phyloP scores from a whole-genome alignment of 2,329 filamentous ascomycete genomes.

The Paracoccidioides lutzii region DNA sequence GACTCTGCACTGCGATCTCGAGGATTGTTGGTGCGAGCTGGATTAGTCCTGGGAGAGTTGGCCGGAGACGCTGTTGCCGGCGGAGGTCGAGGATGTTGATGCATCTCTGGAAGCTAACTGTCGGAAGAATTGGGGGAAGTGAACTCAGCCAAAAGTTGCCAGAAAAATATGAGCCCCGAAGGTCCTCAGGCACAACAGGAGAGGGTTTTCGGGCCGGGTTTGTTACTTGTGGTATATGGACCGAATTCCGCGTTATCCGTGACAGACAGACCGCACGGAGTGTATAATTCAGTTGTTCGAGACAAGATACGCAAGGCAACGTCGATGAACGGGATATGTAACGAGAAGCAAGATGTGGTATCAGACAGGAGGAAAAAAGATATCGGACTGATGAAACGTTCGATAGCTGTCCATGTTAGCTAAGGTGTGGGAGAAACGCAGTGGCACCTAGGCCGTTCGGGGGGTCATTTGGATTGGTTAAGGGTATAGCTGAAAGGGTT shows the following conservation, averaged over 20 bases:
- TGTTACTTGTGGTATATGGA: not conserved
- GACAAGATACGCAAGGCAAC: too few relatives aligned
- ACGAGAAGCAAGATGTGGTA: slow-evolving; percentile 12
- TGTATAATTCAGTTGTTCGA: not conserved
- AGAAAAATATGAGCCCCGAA: not conserved
- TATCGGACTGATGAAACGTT: slow-evolving; percentile 14
- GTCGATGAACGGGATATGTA: not conserved
- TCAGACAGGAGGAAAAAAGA: slow-evolving; percentile 25
- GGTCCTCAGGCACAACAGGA: not conserved
- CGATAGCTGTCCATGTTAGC: slow-evolving; percentile 30
- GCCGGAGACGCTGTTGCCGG: slow-evolving; percentile 61
- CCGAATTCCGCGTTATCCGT: not conserved
- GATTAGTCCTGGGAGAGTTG: slow-evolving; percentile 58
- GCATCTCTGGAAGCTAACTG: slow-evolving; percentile 48
- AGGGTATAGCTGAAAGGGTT: too few relatives aligned
- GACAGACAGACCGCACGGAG: not conserved
- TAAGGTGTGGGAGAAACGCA: slow-evolving; percentile 7
- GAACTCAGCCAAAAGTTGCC: not conserved
- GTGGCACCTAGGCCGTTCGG: not conserved
- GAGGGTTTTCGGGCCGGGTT: not conserved
- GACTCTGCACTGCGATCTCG: slow-evolving; percentile 48
- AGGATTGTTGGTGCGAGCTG: slow-evolving; percentile 62
- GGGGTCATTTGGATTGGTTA: not conserved
- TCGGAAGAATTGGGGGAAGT: not conserved
- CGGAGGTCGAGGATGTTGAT: slow-evolving; percentile 72